Evolutionary conservation across 345 rosid species (phyloP).

Genomic region (Hevea brasiliensis): DNA sequence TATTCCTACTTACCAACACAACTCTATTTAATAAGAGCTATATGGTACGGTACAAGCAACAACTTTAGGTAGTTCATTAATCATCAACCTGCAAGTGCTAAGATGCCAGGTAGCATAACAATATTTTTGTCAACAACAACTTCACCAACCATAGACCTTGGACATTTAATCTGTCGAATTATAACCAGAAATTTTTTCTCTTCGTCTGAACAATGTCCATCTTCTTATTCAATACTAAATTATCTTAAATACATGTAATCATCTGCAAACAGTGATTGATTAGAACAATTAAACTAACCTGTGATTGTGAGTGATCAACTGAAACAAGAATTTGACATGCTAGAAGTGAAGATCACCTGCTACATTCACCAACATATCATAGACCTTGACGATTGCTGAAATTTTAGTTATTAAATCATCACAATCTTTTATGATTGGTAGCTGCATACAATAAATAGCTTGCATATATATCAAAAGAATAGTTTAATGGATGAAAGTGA

Average conservation of each 20-base stretch:
- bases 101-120: too few species aligned
- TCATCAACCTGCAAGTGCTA: too few species aligned
- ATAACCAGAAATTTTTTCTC: too few species aligned
- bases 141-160: constrained; percentile 17
- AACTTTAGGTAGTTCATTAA: constrained; percentile 1
- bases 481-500: not conserved
- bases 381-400: not conserved
- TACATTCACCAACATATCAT: constrained; percentile 14
- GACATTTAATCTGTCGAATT: not conserved
- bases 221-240: too few species aligned
- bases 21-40: not conserved
- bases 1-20: not conserved
- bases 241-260: too few species aligned
- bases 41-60: not conserved
- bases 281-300: too few species aligned
- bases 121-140: not conserved
- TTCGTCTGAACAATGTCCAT: too few species aligned
- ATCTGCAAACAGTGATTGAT: too few species aligned
- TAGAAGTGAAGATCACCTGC: constrained; percentile 15
- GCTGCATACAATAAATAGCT: constrained; percentile 5
- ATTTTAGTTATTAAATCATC: too few species aligned
- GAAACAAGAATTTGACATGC: constrained; percentile 5
- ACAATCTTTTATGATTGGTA: not conserved
- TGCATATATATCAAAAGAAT: not conserved
- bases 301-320: too few species aligned